phyloP scores from a whole-genome alignment of 2,329 filamentous ascomycete species.

The Aspergillus proliferans region DNA sequence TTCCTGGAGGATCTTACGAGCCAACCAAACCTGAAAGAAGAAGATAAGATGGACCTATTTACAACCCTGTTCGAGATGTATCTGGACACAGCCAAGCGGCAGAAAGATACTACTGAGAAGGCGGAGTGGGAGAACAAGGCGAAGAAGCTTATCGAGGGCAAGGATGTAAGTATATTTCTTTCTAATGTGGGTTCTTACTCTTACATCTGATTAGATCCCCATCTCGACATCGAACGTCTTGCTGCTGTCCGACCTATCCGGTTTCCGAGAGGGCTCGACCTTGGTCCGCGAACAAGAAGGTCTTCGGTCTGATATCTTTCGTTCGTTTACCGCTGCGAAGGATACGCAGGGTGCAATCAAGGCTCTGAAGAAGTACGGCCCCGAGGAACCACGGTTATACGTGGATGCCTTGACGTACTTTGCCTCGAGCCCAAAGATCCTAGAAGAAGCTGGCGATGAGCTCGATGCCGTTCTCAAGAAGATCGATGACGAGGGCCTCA shows the following conservation, averaged over 20 bases:
- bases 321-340: conserved; percentile 86
- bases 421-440: conserved; percentile 71
- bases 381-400: conserved; percentile 85
- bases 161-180: conserved; percentile 49
- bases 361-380: conserved; percentile 84
- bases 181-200: not conserved
- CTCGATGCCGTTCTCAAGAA: conserved; percentile 71
- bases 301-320: conserved; percentile 89
- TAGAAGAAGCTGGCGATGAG: conserved; percentile 84
- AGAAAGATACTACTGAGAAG: conserved; percentile 59
- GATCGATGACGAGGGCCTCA: conserved; percentile 83
- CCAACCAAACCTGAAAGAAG: conserved; percentile 62
- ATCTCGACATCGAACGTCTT: conserved; percentile 95
- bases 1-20: conserved; percentile 85
- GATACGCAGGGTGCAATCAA: conserved; percentile 88
- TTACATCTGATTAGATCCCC: conserved; percentile 42
- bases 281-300: conserved; percentile 92
- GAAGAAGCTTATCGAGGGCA: conserved; percentile 76
- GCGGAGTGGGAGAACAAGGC: conserved; percentile 86
- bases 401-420: conserved; percentile 90
- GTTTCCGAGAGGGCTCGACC: conserved; percentile 83
- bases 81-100: conserved; percentile 74
- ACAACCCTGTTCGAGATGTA: conserved; percentile 99
- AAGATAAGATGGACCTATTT: conserved; percentile 78
- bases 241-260: conserved; percentile 81